Percentiles rank a stretch among this genome's conserved stretches.
Evolutionary conservation across 129 eudicot genomes (phyloP).

Genomic region (Solidago caesia): DNA sequence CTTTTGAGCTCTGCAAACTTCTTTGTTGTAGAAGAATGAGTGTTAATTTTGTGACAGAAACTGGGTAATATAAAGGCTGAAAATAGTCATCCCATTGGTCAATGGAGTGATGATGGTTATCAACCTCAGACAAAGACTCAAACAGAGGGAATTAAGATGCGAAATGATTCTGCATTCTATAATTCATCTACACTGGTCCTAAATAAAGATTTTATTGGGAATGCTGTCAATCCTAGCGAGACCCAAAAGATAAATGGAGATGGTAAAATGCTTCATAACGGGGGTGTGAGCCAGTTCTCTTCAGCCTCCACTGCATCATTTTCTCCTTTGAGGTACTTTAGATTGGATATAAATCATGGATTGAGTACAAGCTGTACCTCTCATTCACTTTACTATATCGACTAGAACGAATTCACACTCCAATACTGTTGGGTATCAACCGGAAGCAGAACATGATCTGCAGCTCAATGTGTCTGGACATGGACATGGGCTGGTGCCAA

Average conservation of each 20-base stretch:
- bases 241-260: conserved; percentile 41
- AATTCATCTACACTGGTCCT: conserved; percentile 27
- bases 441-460: conserved; percentile 46
- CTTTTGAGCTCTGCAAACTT: conserved; percentile 14
- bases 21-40: conserved; percentile 16
- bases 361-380: background rate
- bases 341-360: background rate
- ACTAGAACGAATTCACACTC: background rate
- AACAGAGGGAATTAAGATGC: conserved; percentile 30
- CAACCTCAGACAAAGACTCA: conserved; percentile 34
- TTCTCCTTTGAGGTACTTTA: conserved; percentile 62
- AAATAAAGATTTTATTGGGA: conserved; percentile 28
- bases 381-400: conserved; percentile 7
- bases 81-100: conserved; percentile 33
- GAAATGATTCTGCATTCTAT: conserved; percentile 33
- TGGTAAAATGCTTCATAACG: conserved; percentile 32
- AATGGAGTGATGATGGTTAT: conserved; percentile 42
- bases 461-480: conserved; percentile 42
- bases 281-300: conserved; percentile 39
- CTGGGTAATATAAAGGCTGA: conserved; percentile 39
- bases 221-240: conserved; percentile 28
- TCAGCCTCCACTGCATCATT: conserved; percentile 47
- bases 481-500: conserved; percentile 48
- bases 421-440: conserved; percentile 45
- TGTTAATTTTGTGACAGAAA: conserved; percentile 49